Conservation (phyloP, 306 rosid species). For the Pyrus betulifolia region DNA sequence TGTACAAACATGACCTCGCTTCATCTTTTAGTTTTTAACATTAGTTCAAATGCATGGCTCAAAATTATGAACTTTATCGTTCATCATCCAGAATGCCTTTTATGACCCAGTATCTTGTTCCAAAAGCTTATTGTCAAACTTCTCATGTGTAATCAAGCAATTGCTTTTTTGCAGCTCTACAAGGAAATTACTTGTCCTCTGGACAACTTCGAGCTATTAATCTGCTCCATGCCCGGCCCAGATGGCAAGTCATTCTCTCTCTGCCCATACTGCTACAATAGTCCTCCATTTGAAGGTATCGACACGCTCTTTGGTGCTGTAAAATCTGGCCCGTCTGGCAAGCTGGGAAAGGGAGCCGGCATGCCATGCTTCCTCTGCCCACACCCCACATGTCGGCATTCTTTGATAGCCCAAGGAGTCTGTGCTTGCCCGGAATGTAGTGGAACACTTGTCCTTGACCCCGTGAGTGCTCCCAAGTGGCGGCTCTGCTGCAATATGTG, state of each 20-base stretch:
- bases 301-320: slow-evolving; percentile 46
- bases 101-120: neutral
- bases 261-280: slow-evolving; percentile 93
- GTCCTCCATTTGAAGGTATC: slow-evolving; percentile 95
- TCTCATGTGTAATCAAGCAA: neutral
- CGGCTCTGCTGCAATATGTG: slow-evolving; percentile 78
- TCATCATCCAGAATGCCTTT: neutral
- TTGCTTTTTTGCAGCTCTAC: slow-evolving; percentile 54
- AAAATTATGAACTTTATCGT: neutral
- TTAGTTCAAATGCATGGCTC: neutral
- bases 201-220: slow-evolving; percentile 87
- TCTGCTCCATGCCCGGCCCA: slow-evolving; percentile 78
- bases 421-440: slow-evolving; percentile 96
- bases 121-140: neutral
- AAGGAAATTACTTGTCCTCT: slow-evolving; percentile 87
- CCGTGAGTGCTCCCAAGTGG: slow-evolving; percentile 90
- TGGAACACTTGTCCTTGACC: slow-evolving; percentile 86
- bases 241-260: slow-evolving; percentile 87
- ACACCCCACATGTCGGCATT: slow-evolving; percentile 85
- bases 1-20: neutral
- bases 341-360: slow-evolving; percentile 84
- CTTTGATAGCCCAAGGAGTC: slow-evolving; percentile 75
- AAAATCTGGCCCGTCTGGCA: slow-evolving; percentile 46
- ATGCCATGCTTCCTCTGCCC: slow-evolving; percentile 95
- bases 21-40: neutral